Evolutionary conservation across 108 stramenopile species (phyloP), one percentile per base, ranked within the genome.

Genomic region (Cyclotella baltica): DNA sequence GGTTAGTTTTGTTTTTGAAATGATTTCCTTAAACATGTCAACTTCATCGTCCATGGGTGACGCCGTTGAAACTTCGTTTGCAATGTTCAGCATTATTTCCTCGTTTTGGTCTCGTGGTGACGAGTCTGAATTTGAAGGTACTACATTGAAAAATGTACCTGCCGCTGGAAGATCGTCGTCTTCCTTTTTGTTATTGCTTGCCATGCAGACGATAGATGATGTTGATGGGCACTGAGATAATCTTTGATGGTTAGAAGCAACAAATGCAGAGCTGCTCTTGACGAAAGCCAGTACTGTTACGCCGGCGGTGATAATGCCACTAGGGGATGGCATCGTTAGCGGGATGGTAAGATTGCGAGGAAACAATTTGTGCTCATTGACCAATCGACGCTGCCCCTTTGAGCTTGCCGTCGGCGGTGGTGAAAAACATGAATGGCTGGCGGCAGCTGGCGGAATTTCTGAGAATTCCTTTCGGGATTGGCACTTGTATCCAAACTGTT

Each of bases 131-230:
- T 74, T 15, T 13, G 78, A 52, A 16, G 84, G 84, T 0, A 85
- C 80, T 27, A 36, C 71, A 70, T 85, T 71, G 70, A 85, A 85
- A 40, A 85, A 85, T 37, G 84, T 81, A 25, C 84, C 84, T 9
- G 84, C 33, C 4, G 77, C 37, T 57, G 75, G 75, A 16, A 72
- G 62, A 22, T 48, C 58, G 13, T 63, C 68, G 27, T 70, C 64
- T 16, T 75, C 81, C 16, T 82, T 51, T 10, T 52, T 38, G 20
- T 27, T 55, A 38, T 73, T 62, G 25, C 25, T 34, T 20, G 13
- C 50, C 6, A n/a, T 55, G 20, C 25, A 25, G 22, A 72, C 50
- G n/a, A 47, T 30, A 1, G 77, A 56, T 76, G 77, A 77, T 59
- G 62, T 29, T 19, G 56, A 20, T 18, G 67, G 46, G 37, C 23